These are phyloP conservation scores for Daedaleopsis sinensis DNA, from an alignment of 768 basidiomycete genomes.

Conservation along the genomic window DNA sequence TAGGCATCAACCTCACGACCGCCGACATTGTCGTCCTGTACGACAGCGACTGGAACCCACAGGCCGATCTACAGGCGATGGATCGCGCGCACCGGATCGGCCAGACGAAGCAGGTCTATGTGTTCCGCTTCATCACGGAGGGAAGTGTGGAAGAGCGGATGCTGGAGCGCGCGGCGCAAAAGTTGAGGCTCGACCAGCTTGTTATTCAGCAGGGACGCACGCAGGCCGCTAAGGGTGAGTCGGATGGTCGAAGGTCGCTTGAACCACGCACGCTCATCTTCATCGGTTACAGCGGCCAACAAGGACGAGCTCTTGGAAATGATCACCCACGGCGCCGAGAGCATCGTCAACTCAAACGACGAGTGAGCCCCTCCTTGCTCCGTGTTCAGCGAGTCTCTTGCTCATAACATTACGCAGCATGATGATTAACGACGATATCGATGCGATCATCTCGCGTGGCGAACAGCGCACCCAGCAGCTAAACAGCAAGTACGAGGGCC, in stretches of 20 bases:
- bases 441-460: slow-evolving; percentile 88
- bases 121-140: slow-evolving; percentile 96
- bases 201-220: slow-evolving; percentile 96
- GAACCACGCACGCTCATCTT: background rate
- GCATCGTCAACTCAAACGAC: slow-evolving; percentile 84
- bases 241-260: background rate
- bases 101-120: slow-evolving; percentile 96
- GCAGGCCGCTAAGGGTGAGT: slow-evolving; percentile 74
- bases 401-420: slow-evolving; percentile 47
- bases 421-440: slow-evolving; percentile 88
- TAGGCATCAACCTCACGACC: slow-evolving; percentile 94
- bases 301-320: slow-evolving; percentile 98
- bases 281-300: slow-evolving; percentile 62
- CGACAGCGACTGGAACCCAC: slow-evolving; percentile 99
- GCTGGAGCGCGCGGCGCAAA: slow-evolving; percentile 93
- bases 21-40: slow-evolving; percentile 96
- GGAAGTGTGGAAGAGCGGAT: slow-evolving; percentile 96
- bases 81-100: slow-evolving; percentile 97
- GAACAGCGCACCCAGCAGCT: slow-evolving; percentile 89
- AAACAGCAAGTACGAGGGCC: slow-evolving; percentile 88
- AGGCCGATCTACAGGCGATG: slow-evolving; percentile 99
- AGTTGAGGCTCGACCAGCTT: slow-evolving; percentile 90
- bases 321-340: slow-evolving; percentile 97
- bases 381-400: background rate
- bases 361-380: slow-evolving; percentile 50